Conservation (phyloP, 495 filamentous ascomycete species). For the Zalerion maritima region DNA sequence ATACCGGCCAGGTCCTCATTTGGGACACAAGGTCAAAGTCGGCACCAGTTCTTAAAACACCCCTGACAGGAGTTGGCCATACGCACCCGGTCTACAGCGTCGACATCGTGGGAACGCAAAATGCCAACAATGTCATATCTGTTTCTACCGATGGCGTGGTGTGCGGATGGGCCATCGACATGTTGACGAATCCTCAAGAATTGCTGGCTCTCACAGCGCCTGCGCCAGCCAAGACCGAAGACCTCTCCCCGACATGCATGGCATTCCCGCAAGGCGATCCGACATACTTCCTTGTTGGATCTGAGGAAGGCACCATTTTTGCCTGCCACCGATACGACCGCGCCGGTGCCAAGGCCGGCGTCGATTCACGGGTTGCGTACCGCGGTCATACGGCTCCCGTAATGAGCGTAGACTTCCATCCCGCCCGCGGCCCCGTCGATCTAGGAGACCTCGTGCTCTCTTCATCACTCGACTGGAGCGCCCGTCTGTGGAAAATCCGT, state of each 20-base stretch:
- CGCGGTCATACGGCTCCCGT: constrained; percentile 82
- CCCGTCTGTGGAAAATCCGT: constrained; percentile 89
- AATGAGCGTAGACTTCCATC: constrained; percentile 93
- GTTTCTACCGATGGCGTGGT: constrained; percentile 92
- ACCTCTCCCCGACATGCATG: constrained; percentile 90
- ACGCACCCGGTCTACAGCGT: constrained; percentile 94
- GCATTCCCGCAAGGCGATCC: constrained; percentile 91
- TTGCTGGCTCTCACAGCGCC: constrained; percentile 72
- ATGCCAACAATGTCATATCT: constrained; percentile 95
- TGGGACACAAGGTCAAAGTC: constrained; percentile 90
- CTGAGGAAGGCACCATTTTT: constrained; percentile 90
- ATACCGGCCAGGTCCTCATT: constrained; percentile 92
- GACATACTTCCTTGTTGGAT: constrained; percentile 92
- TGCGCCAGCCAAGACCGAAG: constrained; percentile 81
- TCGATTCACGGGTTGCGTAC: constrained; percentile 74
- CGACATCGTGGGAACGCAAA: constrained; percentile 92
- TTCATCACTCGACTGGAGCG: constrained; percentile 83
- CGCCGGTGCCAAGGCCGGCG: constrained; percentile 88
- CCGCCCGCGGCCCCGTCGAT: constrained; percentile 76
- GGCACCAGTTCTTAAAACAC: constrained; percentile 87
- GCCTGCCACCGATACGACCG: constrained; percentile 95
- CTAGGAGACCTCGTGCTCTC: constrained; percentile 88
- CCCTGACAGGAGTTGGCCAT: constrained; percentile 80
- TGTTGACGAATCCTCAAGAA: constrained; percentile 92
- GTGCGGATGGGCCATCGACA: constrained; percentile 93